These are phyloP conservation scores for Gastrolobium villosum DNA, from an alignment of 306 rosid genomes.

Conservation along the genomic window DNA sequence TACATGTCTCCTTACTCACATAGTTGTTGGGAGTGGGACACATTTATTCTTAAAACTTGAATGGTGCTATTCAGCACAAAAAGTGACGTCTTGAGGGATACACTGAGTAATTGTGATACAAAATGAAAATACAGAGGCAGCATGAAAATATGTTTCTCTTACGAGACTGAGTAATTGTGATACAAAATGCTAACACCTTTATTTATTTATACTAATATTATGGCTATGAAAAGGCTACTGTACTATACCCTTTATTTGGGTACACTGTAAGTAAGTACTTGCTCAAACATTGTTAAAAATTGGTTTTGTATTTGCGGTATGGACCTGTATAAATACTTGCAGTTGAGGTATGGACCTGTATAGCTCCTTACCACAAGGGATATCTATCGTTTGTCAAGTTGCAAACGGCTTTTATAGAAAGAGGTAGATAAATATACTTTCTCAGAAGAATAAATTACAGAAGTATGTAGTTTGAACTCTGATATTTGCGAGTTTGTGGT, in stretches of 20 bases:
- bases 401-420: slow-evolving; percentile 11
- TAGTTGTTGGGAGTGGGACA: slow-evolving; percentile 24
- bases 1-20: slow-evolving; percentile 9
- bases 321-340: neutral
- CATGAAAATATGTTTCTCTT: neutral
- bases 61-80: slow-evolving; percentile 13
- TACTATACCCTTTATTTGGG: neutral
- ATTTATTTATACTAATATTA: neutral
- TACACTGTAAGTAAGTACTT: neutral
- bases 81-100: slow-evolving; percentile 12
- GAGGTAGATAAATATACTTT: neutral
- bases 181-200: neutral
- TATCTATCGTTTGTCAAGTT: neutral
- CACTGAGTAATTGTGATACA: neutral
- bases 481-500: neutral
- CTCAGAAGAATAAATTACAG: neutral
- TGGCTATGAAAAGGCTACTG: slow-evolving; percentile 10
- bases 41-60: slow-evolving; percentile 14
- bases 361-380: neutral
- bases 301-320: slow-evolving; percentile 3
- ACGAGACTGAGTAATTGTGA: slow-evolving; percentile 1
- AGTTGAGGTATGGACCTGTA: neutral
- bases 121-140: neutral
- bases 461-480: slow-evolving; percentile 22
- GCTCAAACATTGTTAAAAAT: neutral